Base-by-base conservation (phyloP, 108 stramenopile species). In the Nitzschia sp. region DNA sequence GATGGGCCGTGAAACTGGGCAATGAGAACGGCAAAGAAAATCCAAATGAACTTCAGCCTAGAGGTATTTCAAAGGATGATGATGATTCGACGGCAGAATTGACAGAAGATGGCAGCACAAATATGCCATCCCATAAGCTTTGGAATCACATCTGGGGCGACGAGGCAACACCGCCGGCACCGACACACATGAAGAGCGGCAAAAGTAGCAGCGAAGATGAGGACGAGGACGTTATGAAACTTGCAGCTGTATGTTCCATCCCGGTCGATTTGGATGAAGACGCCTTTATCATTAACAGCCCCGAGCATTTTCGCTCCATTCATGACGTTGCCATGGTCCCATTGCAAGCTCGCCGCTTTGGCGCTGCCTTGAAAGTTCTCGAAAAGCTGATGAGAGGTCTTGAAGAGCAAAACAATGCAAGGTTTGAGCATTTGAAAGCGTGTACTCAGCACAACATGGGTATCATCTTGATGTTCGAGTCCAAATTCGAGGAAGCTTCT, bases 241-340 rank as follows among this genome's bases (percentile, higher is more conserved):
- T 82, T 17, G 78, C 75, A 2, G 70, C 77, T 9, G 61, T 47
- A 21, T 79, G 74, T 58, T 69, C 66, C 24, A 74, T 85, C 26
- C 85, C 85, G 27, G 71, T 85, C 34, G 85, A 85, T 73, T 27
- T 85, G 45, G 85, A 85, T 32, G 85, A 85, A 66, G 81, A 81
- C 49, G 71, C 85, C 1, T 85, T 85, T 62, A 76, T 81, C 34
- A 76, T 85, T 59, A 42, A 64, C 28, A 67, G 56, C 27, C 70
- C 78, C 3, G 65, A 49, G 17, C 85, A 85, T 54, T 64, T 82
- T 59, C 62, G 54, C 26, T 72, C 81, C 3, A 67, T 85, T 25
- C 81, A 79, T 29, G 78, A 81, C 13, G 42, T 79, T 34, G 62
- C 72, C 0, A 62, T 66, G 62, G 62, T 79, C 9, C 68, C 73